These are phyloP conservation scores for Suillus clintonianus DNA, from an alignment of 768 basidiomycete genomes.

Conservation along the genomic window DNA sequence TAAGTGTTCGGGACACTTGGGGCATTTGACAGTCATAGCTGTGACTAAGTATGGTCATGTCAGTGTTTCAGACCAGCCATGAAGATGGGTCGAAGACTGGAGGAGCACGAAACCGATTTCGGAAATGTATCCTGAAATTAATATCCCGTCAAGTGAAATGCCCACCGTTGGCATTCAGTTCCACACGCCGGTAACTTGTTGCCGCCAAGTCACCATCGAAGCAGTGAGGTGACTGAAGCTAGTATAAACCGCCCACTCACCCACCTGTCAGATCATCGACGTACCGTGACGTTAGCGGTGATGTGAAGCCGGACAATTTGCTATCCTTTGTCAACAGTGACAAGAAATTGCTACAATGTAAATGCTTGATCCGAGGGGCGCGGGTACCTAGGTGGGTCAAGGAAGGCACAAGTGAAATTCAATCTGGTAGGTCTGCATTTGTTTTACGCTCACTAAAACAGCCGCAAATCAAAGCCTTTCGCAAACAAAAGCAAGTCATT, in stretches of 20 bases:
- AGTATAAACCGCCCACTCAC: not conserved
- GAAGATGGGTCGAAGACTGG: not conserved
- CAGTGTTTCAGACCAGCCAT: not conserved
- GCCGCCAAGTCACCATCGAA: not conserved
- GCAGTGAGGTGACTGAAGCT: not conserved
- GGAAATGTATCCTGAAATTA: not conserved
- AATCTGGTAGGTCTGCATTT: not conserved
- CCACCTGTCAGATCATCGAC: not conserved
- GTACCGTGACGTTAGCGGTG: not conserved
- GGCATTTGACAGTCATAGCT: not conserved
- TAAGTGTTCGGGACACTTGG: not conserved
- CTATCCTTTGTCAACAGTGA: not conserved
- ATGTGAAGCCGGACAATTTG: not conserved
- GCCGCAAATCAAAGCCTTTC: not conserved
- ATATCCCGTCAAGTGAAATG: not conserved
- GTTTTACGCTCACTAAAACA: not conserved
- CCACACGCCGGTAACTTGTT: not conserved
- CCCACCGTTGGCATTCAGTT: not conserved
- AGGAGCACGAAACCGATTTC: not conserved
- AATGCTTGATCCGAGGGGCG: not conserved
- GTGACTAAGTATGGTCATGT: not conserved
- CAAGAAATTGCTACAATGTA: too few relatives aligned
- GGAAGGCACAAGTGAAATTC: not conserved
- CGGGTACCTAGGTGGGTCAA: not conserved
- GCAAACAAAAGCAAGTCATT: not conserved